These are phyloP conservation scores for Metschnikowia gruessii DNA, from an alignment of 805 yeast species.

Conservation along the genomic window DNA sequence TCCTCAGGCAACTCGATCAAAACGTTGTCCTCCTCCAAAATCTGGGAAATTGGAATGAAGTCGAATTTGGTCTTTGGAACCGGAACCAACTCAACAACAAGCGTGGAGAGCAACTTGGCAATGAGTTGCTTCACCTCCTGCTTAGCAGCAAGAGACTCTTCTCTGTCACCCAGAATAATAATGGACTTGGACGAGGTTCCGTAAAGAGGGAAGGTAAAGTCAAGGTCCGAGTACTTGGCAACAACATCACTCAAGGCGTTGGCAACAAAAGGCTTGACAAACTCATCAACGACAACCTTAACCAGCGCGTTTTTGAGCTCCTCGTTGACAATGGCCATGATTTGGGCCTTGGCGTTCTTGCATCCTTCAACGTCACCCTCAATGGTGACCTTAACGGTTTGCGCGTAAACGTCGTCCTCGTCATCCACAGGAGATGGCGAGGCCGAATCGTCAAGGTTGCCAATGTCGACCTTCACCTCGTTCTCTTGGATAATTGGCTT, in stretches of 20 bases:
- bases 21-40: constrained; percentile 55
- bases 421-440: constrained; percentile 27
- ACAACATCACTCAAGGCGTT: constrained; percentile 27
- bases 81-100: constrained; percentile 52
- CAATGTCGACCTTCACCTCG: constrained; percentile 70
- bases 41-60: constrained; percentile 56
- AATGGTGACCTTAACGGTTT: constrained; percentile 57
- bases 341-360: constrained; percentile 64
- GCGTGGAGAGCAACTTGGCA: constrained; percentile 41
- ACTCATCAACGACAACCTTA: constrained; percentile 45
- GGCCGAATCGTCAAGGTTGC: constrained; percentile 28
- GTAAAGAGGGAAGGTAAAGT: constrained; percentile 35
- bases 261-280: constrained; percentile 29
- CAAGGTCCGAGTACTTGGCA: constrained; percentile 26
- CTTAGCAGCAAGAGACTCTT: constrained; percentile 55
- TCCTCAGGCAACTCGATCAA: constrained; percentile 53
- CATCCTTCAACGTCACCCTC: constrained; percentile 88
- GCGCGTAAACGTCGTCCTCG: constrained; percentile 56
- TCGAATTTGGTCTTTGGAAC: constrained; percentile 71
- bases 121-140: constrained; percentile 46
- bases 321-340: constrained; percentile 69
- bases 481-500: constrained; percentile 72
- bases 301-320: constrained; percentile 59
- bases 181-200: constrained; percentile 40
- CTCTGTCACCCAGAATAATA: constrained; percentile 68